A percentile compares a stretch with the other conserved stretches of the same genome.
Evolutionary conservation across 1,284 basidiomycete genomes (phyloP).

Genomic region (Ustilago xerochloae): DNA sequence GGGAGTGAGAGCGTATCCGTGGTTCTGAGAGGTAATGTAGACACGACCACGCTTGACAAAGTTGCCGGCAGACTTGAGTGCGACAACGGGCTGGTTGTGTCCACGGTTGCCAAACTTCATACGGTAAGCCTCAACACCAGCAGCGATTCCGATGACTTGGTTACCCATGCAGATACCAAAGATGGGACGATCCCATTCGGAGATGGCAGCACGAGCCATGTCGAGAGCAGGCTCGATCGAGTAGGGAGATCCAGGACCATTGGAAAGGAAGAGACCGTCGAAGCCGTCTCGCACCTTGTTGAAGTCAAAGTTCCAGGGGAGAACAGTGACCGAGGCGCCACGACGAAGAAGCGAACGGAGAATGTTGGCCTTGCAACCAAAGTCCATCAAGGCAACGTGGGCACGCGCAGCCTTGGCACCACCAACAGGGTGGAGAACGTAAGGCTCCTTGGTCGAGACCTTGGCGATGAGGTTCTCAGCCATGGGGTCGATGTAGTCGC

Average conservation of each 20-base stretch:
- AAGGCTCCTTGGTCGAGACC: constrained; percentile 86
- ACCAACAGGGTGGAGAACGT: constrained; percentile 86
- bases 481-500: constrained; percentile 82
- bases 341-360: constrained; percentile 89
- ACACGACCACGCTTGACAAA: constrained; percentile 94
- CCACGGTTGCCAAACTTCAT: constrained; percentile 99
- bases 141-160: constrained; percentile 90
- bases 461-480: constrained; percentile 91
- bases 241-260: constrained; percentile 93
- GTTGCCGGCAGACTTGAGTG: constrained; percentile 82
- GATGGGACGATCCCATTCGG: constrained; percentile 89
- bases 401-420: constrained; percentile 72
- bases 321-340: constrained; percentile 89
- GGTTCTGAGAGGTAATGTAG: constrained; percentile 83
- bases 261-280: constrained; percentile 95
- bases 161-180: constrained; percentile 97
- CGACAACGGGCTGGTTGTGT: constrained; percentile 98
- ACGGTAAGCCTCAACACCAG: constrained; percentile 92
- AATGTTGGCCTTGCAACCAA: constrained; percentile 98
- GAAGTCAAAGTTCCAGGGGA: constrained; percentile 98
- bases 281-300: constrained; percentile 86
- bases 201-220: constrained; percentile 79
- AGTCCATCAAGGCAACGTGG: constrained; percentile 94
- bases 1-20: constrained; percentile 70
- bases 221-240: constrained; percentile 87